Base-by-base conservation (phyloP, 192 early-diverging fungal species). In the Geosiphon pyriformis region DNA sequence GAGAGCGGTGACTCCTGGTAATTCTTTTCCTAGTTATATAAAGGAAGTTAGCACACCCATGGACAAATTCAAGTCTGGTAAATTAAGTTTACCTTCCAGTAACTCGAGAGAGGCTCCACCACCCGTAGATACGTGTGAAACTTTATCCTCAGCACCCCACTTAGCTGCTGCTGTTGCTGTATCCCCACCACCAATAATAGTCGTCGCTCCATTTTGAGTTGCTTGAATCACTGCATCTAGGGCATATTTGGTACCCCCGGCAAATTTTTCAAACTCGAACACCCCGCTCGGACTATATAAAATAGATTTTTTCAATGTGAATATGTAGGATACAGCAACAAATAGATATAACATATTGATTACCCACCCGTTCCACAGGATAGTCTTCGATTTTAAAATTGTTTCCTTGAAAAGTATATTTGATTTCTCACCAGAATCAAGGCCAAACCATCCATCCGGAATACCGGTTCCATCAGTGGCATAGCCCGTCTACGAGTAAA, bases 111-210 rank as follows among this genome's bases (percentile, higher is more conserved):
- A 88, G 49, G 96, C 96, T 84, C 96, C 96, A 52, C 96, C 96
- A 70, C 96, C 96, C 59, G 96, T 98, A 49, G 85, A 88, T 61
- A 98, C 92, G 76, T 98, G 96, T 32, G 85, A 87, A 77, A 98
- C 89, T 78, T 91, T 91, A 70, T 82, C 85, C 54, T 90, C 93
- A 56, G 83, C 77, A 59, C 72, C 67, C 78, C 90, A 94, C 73
- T 98, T 88, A 61, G 92, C 90, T 53, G 89, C 95, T 76, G 93
- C 96, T 31, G 96, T 97, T 54, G 96, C 96, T 61, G 96, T 96
- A 77, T 98, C 96, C 72, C 95, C 95, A 61, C 95, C 95, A 77
- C 96, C 96, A 71, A 95, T 87, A 71, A 98, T 96, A 29, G 90
- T 90, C 57, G 84, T 88, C 33, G 94, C 92, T 72, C 92, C 92